phyloP scores from a whole-genome alignment of 176 grass and related monocot genomes.

The Miscanthus lutarioriparius region DNA sequence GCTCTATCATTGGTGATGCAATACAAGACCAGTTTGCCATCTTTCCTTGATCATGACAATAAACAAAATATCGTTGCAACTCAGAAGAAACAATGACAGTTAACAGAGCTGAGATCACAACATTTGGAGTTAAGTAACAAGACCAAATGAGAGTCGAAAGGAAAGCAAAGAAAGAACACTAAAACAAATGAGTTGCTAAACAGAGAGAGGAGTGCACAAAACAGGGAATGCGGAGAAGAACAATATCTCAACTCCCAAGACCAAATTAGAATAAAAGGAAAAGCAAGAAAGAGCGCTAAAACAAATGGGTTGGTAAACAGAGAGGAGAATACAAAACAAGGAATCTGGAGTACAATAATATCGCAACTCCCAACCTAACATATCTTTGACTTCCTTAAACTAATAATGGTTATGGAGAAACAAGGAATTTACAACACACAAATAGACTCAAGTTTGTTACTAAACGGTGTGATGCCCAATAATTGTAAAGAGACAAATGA shows the following conservation, averaged over 20 bases:
- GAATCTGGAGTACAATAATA: conserved; percentile 8
- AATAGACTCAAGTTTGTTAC: not conserved
- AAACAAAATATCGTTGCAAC: not conserved
- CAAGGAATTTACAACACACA: not conserved
- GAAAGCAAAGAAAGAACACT: not conserved
- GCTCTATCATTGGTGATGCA: not conserved
- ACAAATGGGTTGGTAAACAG: conserved; percentile 29
- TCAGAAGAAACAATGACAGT: conserved; percentile 7
- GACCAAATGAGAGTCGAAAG: not conserved
- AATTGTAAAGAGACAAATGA: conserved; percentile 24
- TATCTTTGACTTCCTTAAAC: conserved; percentile 9
- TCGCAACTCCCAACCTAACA: not conserved
- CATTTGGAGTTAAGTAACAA: not conserved
- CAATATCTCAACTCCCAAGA: not conserved
- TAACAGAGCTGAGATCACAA: not conserved
- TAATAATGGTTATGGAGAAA: not conserved
- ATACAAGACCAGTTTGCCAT: not conserved
- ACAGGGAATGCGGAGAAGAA: conserved; percentile 12
- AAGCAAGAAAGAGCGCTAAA: not conserved
- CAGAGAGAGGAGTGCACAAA: conserved; percentile 18
- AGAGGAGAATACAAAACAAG: conserved; percentile 28
- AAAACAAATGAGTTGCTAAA: conserved; percentile 7
- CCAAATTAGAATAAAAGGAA: not conserved
- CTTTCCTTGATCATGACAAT: not conserved
- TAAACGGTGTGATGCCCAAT: not conserved